Conservation (phyloP, 306 rosid genomes). For the Quercus dentata region DNA sequence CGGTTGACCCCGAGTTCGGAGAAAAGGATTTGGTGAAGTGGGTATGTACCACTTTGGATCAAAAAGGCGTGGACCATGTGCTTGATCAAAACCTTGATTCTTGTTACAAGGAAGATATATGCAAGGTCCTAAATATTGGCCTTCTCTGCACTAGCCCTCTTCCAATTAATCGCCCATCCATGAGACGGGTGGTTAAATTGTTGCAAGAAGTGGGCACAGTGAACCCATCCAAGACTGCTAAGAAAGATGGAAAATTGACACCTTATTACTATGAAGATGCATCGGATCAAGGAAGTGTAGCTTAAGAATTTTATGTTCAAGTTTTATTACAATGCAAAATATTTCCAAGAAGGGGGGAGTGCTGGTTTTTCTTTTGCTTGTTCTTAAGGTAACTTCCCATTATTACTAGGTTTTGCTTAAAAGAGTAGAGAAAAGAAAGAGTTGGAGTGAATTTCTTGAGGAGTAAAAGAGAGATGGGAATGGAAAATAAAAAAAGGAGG, state of each 20-base stretch:
- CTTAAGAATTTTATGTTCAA: constrained; percentile 22
- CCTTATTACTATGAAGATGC: constrained; percentile 66
- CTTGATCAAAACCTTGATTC: constrained; percentile 64
- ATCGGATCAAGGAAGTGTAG: constrained; percentile 70
- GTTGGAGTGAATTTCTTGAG: no score
- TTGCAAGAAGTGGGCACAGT: constrained; percentile 52
- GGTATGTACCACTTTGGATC: constrained; percentile 78
- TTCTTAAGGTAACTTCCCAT: constrained; percentile 24
- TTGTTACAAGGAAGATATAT: constrained; percentile 67
- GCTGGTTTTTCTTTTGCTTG: constrained; percentile 13
- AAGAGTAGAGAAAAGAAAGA: constrained; percentile 3
- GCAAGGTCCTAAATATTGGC: constrained; percentile 84
- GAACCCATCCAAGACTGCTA: constrained; percentile 26
- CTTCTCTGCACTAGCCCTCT: constrained; percentile 92
- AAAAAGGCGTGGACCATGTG: constrained; percentile 71
- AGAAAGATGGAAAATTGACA: constrained; percentile 54
- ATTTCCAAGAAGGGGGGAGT: constrained; percentile 4
- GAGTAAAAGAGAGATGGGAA: not conserved
- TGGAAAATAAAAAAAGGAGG: constrained; percentile 14
- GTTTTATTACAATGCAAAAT: not conserved
- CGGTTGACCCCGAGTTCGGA: constrained; percentile 80
- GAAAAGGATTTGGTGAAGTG: constrained; percentile 91
- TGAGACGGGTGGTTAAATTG: constrained; percentile 72
- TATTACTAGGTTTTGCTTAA: constrained; percentile 11
- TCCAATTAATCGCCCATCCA: constrained; percentile 66